A percentile compares a stretch with the other conserved stretches of the same genome.
These are phyloP conservation scores for Candida pseudoviswanathii DNA, from an alignment of 1,139 yeast genomes.

Conservation along the genomic window DNA sequence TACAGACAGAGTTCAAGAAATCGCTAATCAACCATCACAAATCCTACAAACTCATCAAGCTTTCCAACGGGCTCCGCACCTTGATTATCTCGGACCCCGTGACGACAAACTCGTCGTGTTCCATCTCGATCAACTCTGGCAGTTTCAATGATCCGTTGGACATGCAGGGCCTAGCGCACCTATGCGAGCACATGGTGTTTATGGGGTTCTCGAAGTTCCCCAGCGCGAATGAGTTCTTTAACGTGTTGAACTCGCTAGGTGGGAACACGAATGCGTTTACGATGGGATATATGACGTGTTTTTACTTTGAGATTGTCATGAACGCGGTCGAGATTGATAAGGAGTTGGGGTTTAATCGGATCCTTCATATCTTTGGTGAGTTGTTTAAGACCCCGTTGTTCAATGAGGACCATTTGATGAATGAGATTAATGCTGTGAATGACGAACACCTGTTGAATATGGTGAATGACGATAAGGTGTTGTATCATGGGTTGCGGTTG, in stretches of 20 bases:
- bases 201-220: constrained; percentile 61
- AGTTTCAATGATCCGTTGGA: constrained; percentile 61
- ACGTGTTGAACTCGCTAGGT: constrained; percentile 44
- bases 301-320: constrained; percentile 60
- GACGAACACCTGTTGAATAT: constrained; percentile 63
- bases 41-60: constrained; percentile 43
- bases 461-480: constrained; percentile 40
- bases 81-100: constrained; percentile 62
- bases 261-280: constrained; percentile 70
- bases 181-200: constrained; percentile 70
- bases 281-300: constrained; percentile 63
- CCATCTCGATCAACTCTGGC: constrained; percentile 57
- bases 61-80: constrained; percentile 47
- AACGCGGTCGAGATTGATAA: constrained; percentile 23
- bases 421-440: constrained; percentile 61
- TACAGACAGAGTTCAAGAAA: constrained; percentile 25
- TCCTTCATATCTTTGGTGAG: constrained; percentile 53
- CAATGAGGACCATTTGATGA: constrained; percentile 36
- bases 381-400: constrained; percentile 52
- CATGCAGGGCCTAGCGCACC: constrained; percentile 66
- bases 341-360: constrained; percentile 42
- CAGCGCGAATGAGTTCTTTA: constrained; percentile 46
- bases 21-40: constrained; percentile 37
- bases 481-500: constrained; percentile 60
- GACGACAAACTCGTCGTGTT: constrained; percentile 41